These are phyloP conservation scores for Pestalotiopsis sp. DNA, from an alignment of 2,329 filamentous ascomycete genomes.

Conservation along the genomic window DNA sequence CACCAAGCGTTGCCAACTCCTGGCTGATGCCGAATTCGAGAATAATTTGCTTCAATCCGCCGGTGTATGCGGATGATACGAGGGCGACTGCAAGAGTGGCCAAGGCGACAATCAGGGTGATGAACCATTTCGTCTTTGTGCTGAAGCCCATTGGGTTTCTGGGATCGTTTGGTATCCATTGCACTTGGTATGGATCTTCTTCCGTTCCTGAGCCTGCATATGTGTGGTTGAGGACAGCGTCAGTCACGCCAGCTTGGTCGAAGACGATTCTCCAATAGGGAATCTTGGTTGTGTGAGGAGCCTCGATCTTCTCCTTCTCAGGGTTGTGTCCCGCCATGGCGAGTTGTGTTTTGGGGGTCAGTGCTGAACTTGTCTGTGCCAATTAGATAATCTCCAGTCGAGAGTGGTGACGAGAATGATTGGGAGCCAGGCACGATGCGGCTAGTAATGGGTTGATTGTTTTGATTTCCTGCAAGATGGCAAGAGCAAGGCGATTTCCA, in stretches of 20 bases:
- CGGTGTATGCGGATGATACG: slow-evolving; percentile 58
- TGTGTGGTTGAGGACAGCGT: slow-evolving; percentile 44
- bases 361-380: neutral
- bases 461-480: neutral
- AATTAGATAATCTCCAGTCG: neutral
- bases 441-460: neutral
- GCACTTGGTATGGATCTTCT: slow-evolving; percentile 4
- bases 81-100: slow-evolving; percentile 9
- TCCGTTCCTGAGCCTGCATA: slow-evolving; percentile 9
- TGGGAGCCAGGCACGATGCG: neutral
- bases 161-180: slow-evolving; percentile 8
- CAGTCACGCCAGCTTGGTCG: slow-evolving; percentile 56
- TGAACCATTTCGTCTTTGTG: slow-evolving; percentile 6
- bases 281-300: slow-evolving; percentile 4
- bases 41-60: slow-evolving; percentile 53
- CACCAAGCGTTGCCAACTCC: slow-evolving; percentile 59
- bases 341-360: neutral
- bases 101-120: slow-evolving; percentile 6
- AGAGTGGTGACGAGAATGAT: neutral
- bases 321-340: neutral
- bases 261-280: slow-evolving; percentile 33
- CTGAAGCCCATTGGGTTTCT: slow-evolving; percentile 8
- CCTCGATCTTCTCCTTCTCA: slow-evolving; percentile 4
- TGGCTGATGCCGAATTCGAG: slow-evolving; percentile 41
- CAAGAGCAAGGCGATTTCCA: neutral